Base-by-base conservation (phyloP, 2,329 filamentous ascomycete genomes). In the Ascochyta pisi region DNA sequence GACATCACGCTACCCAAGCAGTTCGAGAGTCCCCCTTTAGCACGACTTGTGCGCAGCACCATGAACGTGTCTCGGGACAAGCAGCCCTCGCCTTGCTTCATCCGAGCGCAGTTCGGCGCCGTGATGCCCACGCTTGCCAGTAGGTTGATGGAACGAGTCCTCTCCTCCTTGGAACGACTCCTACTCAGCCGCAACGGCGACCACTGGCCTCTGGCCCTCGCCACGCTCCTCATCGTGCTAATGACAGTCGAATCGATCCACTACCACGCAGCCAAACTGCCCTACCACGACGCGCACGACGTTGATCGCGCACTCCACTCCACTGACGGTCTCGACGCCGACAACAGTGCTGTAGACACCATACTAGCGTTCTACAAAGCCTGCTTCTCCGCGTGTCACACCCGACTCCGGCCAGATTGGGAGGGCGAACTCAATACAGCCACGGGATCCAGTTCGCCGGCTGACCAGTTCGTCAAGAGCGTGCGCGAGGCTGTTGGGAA, bases 171-270 rank as follows among this genome's bases (percentile, higher is more conserved):
- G 1, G 73, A 77, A 40, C 58, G 62, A 10, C 59, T 76, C 9
- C 59, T 71, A 6, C 56, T 75, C 5, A 62, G 66, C 44, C 67
- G 72, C 34, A 64, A 69, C 8, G 65, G 64, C 48, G 46, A 63
- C 1, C 64, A 75, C 12, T 77, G 73, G 71, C 69, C 74, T 8
- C 16, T 70, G 24, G 65, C 71, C 1, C 57, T 77, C 3, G 73
- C 73, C 2, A 62, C 71, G 3, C 60, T 76, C 24, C 66, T 69
- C 33, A 64, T 68, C 22, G 46, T 77, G 3, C 61, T 76, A 13
- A 76, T 77, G 74, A 70, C 68, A 0, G 61, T 77, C 15, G 75
- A 77, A 43, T 74, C 68, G 7, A 68, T 75, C 15, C 74, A 77
- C 22, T 77, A 76, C 59, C 74, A 77, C 29, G 68, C 70, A 0